Evolutionary conservation across 1,284 basidiomycete genomes (phyloP).

Genomic region (Cerrena zonata): DNA sequence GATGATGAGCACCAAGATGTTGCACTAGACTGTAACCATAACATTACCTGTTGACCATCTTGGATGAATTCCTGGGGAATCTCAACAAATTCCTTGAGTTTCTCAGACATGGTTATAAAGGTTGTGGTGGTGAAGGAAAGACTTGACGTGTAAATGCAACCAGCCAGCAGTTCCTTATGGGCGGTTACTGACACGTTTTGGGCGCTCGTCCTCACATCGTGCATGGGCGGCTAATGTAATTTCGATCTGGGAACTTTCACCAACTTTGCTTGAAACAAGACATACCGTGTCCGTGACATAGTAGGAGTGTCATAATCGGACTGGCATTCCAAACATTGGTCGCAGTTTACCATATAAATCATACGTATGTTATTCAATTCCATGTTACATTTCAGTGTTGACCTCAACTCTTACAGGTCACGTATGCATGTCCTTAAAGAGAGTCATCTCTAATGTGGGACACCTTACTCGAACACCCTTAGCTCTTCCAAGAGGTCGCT

Average conservation of each 20-base stretch:
- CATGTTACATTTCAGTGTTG: not conserved
- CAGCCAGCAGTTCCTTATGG: slow-evolving; percentile 7
- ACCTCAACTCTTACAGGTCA: not conserved
- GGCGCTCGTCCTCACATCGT: no score
- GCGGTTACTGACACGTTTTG: not conserved
- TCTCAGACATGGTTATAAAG: slow-evolving; percentile 70
- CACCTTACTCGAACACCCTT: slow-evolving; percentile 8
- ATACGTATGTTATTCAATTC: not conserved
- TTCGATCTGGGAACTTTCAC: no score
- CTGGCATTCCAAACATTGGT: not conserved
- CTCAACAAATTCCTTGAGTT: slow-evolving; percentile 85
- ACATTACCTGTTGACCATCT: slow-evolving; percentile 89
- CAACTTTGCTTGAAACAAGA: no score
- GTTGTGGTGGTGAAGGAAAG: slow-evolving; percentile 15
- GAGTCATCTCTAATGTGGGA: slow-evolving; percentile 17
- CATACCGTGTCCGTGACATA: not conserved
- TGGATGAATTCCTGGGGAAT: slow-evolving; percentile 88
- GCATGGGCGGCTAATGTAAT: no score
- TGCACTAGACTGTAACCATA: slow-evolving; percentile 1
- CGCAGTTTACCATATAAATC: not conserved
- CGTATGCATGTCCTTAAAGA: slow-evolving; percentile 31
- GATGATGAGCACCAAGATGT: not conserved
- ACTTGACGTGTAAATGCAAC: slow-evolving; percentile 19
- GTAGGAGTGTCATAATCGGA: not conserved
- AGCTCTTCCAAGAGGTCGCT: slow-evolving; percentile 4